Evolutionary conservation across 2,329 filamentous ascomycete species (phyloP).

Genomic region (Aspergillus pseudoviridinutans): DNA sequence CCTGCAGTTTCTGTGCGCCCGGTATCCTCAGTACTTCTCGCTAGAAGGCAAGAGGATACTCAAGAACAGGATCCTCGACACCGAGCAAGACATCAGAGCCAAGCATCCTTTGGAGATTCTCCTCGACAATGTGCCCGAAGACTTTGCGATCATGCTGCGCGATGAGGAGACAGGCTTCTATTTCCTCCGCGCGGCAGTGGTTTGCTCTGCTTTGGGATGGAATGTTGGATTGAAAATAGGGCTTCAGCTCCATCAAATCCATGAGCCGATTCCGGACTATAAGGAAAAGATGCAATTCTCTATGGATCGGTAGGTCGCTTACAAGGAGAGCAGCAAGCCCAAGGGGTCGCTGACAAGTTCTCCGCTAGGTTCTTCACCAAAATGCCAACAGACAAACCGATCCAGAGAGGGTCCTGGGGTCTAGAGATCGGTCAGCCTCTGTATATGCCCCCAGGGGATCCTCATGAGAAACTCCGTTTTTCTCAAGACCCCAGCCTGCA

Average conservation of each 20-base stretch:
- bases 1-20: constrained; percentile 70
- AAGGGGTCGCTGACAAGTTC: neutral
- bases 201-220: constrained; percentile 80
- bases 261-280: constrained; percentile 73
- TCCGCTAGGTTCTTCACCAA: constrained; percentile 69
- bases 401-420: constrained; percentile 82
- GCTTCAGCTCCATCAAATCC: constrained; percentile 65
- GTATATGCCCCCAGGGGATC: constrained; percentile 67
- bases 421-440: constrained; percentile 72
- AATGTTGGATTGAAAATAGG: constrained; percentile 72
- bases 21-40: constrained; percentile 73
- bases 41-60: constrained; percentile 56
- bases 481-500: constrained; percentile 55
- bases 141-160: constrained; percentile 73
- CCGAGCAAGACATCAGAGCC: constrained; percentile 55
- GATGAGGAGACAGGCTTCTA: constrained; percentile 70
- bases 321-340: neutral
- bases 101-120: constrained; percentile 66
- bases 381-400: constrained; percentile 68
- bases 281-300: constrained; percentile 83
- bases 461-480: constrained; percentile 58
- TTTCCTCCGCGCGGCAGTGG: constrained; percentile 67
- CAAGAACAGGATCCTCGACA: constrained; percentile 65
- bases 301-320: constrained; percentile 66
- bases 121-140: constrained; percentile 75